These are phyloP conservation scores for Lecanicillium sp. DNA, from an alignment of 2,329 filamentous ascomycete species.

Conservation along the genomic window DNA sequence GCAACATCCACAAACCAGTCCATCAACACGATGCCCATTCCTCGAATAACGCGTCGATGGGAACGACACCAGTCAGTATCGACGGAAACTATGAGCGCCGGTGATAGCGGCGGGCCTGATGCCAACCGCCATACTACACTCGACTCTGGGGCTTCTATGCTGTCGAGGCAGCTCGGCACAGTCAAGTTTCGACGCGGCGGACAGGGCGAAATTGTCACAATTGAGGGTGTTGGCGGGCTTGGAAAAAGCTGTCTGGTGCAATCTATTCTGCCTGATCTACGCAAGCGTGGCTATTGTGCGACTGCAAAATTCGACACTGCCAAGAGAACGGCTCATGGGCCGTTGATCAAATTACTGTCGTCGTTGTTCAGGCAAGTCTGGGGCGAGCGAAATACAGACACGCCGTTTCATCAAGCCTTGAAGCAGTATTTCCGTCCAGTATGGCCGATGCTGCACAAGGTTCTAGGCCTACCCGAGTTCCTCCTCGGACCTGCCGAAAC, in stretches of 20 bases:
- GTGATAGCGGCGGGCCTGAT: constrained; percentile 36
- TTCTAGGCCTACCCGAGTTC: constrained; percentile 62
- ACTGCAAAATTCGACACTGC: constrained; percentile 59
- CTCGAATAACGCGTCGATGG: constrained; percentile 35
- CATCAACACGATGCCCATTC: constrained; percentile 15
- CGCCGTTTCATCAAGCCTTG: constrained; percentile 51
- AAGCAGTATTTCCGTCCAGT: constrained; percentile 55
- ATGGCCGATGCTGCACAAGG: constrained; percentile 55
- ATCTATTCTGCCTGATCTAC: constrained; percentile 51
- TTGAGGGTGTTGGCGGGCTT: constrained; percentile 54
- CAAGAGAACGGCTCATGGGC: constrained; percentile 52
- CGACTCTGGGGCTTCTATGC: constrained; percentile 38
- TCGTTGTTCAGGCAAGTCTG: constrained; percentile 61
- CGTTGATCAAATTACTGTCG: constrained; percentile 55
- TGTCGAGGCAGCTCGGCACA: constrained; percentile 45
- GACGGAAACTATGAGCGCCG: constrained; percentile 36
- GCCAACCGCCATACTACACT: constrained; percentile 32
- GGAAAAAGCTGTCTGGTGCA: constrained; percentile 59
- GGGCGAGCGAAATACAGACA: constrained; percentile 58
- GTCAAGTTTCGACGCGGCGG: constrained; percentile 53
- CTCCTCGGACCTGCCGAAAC: constrained; percentile 44
- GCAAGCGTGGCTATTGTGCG: constrained; percentile 55
- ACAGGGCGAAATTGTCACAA: constrained; percentile 54
- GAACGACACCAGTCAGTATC: constrained; percentile 45
- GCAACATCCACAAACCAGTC: constrained; percentile 40